Evolutionary conservation across 2,329 filamentous ascomycete species (phyloP).

Genomic region (Talaromyces sp.): DNA sequence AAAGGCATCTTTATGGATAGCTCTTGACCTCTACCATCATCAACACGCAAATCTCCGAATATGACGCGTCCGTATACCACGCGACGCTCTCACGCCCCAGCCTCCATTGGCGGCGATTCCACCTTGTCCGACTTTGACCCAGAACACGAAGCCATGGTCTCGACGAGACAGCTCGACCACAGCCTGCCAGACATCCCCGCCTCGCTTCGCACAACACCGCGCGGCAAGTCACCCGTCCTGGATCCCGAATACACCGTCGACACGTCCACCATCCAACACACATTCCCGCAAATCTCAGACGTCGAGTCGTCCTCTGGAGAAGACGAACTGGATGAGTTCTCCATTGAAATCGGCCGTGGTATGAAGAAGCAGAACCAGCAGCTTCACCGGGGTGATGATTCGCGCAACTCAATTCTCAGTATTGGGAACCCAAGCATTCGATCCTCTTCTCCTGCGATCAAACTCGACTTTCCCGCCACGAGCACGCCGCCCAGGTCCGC

Average conservation of each 20-base stretch:
- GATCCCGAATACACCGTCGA: slow-evolving; percentile 41
- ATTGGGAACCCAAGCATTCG: slow-evolving; percentile 39
- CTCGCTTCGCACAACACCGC: slow-evolving; percentile 21
- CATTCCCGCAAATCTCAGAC: slow-evolving; percentile 46
- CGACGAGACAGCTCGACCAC: slow-evolving; percentile 31
- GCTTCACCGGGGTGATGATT: slow-evolving; percentile 39
- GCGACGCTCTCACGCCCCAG: slow-evolving; percentile 4
- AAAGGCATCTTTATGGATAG: not conserved
- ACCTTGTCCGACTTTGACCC: slow-evolving; percentile 35
- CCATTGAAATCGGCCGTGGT: slow-evolving; percentile 55
- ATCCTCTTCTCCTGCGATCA: slow-evolving; percentile 36
- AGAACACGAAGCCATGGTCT: slow-evolving; percentile 38
- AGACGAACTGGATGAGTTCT: slow-evolving; percentile 42
- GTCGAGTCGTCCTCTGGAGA: slow-evolving; percentile 37
- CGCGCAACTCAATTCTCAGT: slow-evolving; percentile 46
- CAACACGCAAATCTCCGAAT: not conserved
- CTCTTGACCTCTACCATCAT: not conserved
- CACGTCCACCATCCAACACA: slow-evolving; percentile 42
- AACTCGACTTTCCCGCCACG: slow-evolving; percentile 30
- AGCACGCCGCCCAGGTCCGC: slow-evolving; percentile 31
- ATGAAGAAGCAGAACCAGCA: slow-evolving; percentile 28
- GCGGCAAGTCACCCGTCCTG: slow-evolving; percentile 26
- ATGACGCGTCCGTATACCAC: slow-evolving; percentile 9
- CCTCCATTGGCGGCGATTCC: slow-evolving; percentile 3
- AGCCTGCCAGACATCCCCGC: slow-evolving; percentile 15